These are phyloP conservation scores for Ulvella scutata DNA, from an alignment of 139 green algal genomes.

Conservation along the genomic window DNA sequence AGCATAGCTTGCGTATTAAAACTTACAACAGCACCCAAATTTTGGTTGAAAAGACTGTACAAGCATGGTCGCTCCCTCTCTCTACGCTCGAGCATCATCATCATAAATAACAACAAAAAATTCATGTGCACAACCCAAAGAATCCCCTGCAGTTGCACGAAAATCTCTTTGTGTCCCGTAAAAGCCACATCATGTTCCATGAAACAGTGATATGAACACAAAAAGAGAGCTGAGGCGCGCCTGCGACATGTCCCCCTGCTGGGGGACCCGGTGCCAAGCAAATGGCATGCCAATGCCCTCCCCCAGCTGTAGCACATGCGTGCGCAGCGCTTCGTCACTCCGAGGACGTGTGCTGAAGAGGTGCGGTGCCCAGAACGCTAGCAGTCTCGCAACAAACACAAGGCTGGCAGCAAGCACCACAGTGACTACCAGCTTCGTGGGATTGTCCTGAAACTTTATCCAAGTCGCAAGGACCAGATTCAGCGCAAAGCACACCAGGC, in stretches of 20 bases:
- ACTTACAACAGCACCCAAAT: too few relatives aligned
- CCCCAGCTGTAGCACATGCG: background rate
- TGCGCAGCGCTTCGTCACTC: background rate
- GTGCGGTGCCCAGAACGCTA: background rate
- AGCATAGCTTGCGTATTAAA: too few relatives aligned
- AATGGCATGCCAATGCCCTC: background rate
- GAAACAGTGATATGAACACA: too few relatives aligned
- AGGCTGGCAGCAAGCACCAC: background rate
- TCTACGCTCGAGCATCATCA: too few relatives aligned
- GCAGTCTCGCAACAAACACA: background rate
- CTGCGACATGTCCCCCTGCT: background rate
- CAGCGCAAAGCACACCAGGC: constrained; percentile 12
- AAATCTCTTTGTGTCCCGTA: too few relatives aligned
- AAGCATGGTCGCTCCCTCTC: too few relatives aligned
- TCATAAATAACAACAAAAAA: too few relatives aligned
- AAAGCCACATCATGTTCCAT: too few relatives aligned
- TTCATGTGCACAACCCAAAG: too few relatives aligned
- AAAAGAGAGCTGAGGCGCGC: too few relatives aligned
- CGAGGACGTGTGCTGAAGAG: background rate
- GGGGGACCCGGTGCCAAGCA: background rate
- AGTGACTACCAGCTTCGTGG: background rate
- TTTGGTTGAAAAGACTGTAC: too few relatives aligned
- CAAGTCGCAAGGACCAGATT: constrained; percentile 26
- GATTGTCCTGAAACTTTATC: constrained; percentile 24
- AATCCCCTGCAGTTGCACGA: too few relatives aligned